A percentile compares a stretch with the other conserved stretches of the same genome.
phyloP scores from a whole-genome alignment of 1,139 yeast genomes.

The Debaryomyces nepalensis region DNA sequence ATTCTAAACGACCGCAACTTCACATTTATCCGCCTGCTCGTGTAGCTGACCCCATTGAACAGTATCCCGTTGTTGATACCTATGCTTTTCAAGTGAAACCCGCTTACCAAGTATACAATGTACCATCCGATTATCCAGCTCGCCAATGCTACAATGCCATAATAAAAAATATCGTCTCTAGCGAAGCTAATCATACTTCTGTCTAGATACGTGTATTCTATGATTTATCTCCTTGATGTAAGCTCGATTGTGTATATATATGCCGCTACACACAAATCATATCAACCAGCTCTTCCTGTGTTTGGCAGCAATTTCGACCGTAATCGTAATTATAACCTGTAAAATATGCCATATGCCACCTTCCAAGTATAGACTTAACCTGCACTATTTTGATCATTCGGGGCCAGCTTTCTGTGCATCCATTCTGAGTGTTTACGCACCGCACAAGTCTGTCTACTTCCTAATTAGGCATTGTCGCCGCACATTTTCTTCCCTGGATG shows the following conservation, averaged over 20 bases:
- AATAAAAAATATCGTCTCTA: not conserved
- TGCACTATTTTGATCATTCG: too few species aligned
- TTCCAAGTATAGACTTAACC: too few species aligned
- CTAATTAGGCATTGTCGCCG: not conserved
- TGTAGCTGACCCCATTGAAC: constrained; percentile 37
- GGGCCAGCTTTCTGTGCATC: too few species aligned
- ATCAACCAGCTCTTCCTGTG: constrained; percentile 4
- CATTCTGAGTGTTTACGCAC: too few species aligned
- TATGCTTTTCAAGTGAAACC: constrained; percentile 39
- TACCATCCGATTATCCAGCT: constrained; percentile 36
- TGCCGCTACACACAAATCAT: not conserved
- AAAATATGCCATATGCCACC: too few species aligned
- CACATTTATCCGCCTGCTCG: constrained; percentile 20
- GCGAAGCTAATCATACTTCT: not conserved
- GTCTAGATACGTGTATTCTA: not conserved
- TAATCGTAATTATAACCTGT: constrained; percentile 4
- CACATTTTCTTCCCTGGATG: too few species aligned
- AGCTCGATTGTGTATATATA: not conserved
- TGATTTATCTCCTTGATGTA: too few species aligned
- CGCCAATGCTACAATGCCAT: constrained; percentile 1
- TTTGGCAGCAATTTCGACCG: constrained; percentile 7
- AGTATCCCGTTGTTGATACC: constrained; percentile 46
- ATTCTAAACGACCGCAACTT: constrained; percentile 33
- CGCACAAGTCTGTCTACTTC: too few species aligned
- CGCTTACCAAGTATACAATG: constrained; percentile 32